These are phyloP conservation scores for Quercus engelmannii DNA, from an alignment of 306 rosid species.

Conservation along the genomic window DNA sequence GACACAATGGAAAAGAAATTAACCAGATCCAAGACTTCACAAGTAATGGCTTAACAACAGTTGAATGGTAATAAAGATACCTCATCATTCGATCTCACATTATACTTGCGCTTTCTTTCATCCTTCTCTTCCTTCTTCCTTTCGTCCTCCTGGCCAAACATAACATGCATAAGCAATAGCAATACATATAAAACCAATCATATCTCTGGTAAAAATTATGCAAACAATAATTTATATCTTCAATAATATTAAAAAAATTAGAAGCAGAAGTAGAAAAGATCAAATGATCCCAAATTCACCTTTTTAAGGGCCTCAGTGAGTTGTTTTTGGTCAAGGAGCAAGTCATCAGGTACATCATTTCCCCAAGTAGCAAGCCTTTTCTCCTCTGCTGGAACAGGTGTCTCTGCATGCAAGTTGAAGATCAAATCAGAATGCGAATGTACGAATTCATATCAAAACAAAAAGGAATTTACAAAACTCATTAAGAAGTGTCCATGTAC, in stretches of 20 bases:
- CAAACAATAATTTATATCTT: background rate
- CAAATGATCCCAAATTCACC: slow-evolving; percentile 21
- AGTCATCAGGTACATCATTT: slow-evolving; percentile 62
- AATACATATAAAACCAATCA: background rate
- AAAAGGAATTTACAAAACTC: background rate
- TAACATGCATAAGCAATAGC: background rate
- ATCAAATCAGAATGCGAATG: background rate
- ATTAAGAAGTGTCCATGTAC: no score
- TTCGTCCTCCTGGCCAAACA: slow-evolving; percentile 44
- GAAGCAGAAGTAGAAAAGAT: background rate
- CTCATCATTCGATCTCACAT: slow-evolving; percentile 55
- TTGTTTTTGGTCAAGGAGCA: slow-evolving; percentile 48
- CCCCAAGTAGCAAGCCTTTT: slow-evolving; percentile 66
- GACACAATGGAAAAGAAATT: background rate
- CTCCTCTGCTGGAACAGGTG: slow-evolving; percentile 42
- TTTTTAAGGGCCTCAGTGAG: slow-evolving; percentile 53
- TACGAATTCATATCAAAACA: background rate
- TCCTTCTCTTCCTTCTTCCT: slow-evolving; percentile 61
- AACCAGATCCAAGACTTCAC: background rate
- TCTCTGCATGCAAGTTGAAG: slow-evolving; percentile 28
- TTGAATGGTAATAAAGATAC: slow-evolving; percentile 7
- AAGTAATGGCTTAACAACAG: background rate
- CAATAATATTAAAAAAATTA: background rate
- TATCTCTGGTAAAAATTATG: background rate
- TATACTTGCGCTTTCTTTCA: slow-evolving; percentile 57